phyloP scores from a whole-genome alignment of 768 basidiomycete species.

The Psilocybe tampanensis region DNA sequence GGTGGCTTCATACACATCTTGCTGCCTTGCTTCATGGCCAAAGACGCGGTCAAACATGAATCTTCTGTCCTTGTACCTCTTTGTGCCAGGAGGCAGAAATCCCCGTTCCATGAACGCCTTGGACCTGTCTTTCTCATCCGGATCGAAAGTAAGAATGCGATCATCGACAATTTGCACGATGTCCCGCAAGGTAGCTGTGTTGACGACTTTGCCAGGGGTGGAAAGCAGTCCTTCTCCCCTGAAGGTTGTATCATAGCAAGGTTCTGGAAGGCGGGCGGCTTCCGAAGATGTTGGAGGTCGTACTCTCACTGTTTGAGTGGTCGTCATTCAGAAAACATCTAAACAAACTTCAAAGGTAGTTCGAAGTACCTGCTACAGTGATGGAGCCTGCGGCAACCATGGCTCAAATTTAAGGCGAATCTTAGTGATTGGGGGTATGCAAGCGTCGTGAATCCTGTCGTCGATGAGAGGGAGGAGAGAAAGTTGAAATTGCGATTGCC shows the following conservation, averaged over 20 bases:
- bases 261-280: slow-evolving; percentile 80
- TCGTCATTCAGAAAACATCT: slow-evolving; percentile 14
- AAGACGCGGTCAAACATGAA: slow-evolving; percentile 98
- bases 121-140: slow-evolving; percentile 84
- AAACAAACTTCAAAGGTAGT: slow-evolving; percentile 19
- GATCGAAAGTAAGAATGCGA: slow-evolving; percentile 94
- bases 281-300: slow-evolving; percentile 88
- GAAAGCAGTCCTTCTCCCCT: slow-evolving; percentile 88
- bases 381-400: slow-evolving; percentile 90
- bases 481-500: slow-evolving; percentile 11
- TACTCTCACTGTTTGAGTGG: slow-evolving; percentile 69
- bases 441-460: slow-evolving; percentile 14
- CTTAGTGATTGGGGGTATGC: slow-evolving; percentile 5
- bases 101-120: slow-evolving; percentile 83
- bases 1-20: slow-evolving; percentile 86
- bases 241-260: slow-evolving; percentile 67
- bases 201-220: slow-evolving; percentile 56
- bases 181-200: slow-evolving; percentile 65
- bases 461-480: slow-evolving; percentile 16
- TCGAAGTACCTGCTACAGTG: slow-evolving; percentile 72
- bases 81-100: slow-evolving; percentile 83
- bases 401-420: slow-evolving; percentile 11
- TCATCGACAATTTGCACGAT: slow-evolving; percentile 92
- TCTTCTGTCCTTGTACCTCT: slow-evolving; percentile 93
- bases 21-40: slow-evolving; percentile 76